Evolutionary conservation across 2,329 filamentous ascomycete genomes (phyloP).

Genomic region (Balansia obtecta): DNA sequence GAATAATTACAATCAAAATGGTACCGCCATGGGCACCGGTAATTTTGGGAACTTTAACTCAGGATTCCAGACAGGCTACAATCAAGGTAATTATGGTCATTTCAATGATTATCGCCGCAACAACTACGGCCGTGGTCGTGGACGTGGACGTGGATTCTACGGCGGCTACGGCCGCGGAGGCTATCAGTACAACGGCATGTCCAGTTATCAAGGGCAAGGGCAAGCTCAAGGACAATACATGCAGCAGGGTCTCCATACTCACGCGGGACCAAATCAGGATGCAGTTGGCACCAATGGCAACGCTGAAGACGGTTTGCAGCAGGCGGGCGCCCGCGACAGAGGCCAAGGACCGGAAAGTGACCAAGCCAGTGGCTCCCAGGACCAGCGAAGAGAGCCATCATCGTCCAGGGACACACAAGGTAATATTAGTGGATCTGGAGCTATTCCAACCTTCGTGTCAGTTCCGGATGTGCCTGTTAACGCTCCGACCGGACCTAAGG

Average conservation of each 20-base stretch:
- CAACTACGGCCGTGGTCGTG: conserved; percentile 55
- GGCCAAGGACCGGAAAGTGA: conserved; percentile 7
- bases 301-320: conserved; percentile 16
- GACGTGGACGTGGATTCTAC: conserved; percentile 51
- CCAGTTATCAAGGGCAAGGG: conserved; percentile 22
- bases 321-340: conserved; percentile 7
- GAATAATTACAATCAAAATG: conserved; percentile 86
- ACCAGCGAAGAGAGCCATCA: conserved; percentile 11
- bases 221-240: conserved; percentile 18
- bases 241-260: conserved; percentile 12
- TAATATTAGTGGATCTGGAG: conserved; percentile 15
- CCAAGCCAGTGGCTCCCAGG: conserved; percentile 9
- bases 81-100: conserved; percentile 74
- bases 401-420: conserved; percentile 18
- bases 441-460: conserved; percentile 21
- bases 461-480: conserved; percentile 41
- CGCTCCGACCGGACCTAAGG: conserved; percentile 86
- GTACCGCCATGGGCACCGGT: conserved; percentile 67
- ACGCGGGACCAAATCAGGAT: conserved; percentile 12
- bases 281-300: conserved; percentile 7
- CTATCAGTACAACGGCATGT: conserved; percentile 23
- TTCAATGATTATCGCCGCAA: conserved; percentile 66
- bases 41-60: conserved; percentile 70
- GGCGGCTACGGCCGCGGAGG: conserved; percentile 44
- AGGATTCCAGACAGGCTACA: conserved; percentile 66